Conservation (phyloP, 331 rosid genomes). For the Pyracantha coccinea region DNA sequence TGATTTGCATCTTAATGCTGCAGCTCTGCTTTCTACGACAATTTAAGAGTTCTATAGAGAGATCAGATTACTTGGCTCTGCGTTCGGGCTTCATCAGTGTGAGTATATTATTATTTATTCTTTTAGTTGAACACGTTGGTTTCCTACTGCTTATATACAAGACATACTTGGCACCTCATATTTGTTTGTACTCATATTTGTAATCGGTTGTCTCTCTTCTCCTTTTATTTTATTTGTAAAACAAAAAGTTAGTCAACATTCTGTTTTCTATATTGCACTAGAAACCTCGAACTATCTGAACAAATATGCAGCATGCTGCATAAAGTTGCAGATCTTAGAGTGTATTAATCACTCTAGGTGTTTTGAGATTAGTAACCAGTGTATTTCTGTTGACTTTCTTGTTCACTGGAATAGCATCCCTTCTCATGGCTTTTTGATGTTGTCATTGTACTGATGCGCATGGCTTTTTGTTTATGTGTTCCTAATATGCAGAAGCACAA, state of each 20-base stretch:
- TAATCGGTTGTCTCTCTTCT: no score
- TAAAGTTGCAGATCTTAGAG: background rate
- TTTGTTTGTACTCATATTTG: no score
- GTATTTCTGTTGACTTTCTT: background rate
- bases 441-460: conserved; percentile 1
- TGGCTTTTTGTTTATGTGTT: background rate
- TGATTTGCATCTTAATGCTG: conserved; percentile 27
- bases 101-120: conserved; percentile 22
- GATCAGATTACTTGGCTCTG: conserved; percentile 88
- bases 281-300: background rate
- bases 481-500: conserved; percentile 61
- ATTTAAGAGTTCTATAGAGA: conserved; percentile 72
- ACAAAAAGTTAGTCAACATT: no score
- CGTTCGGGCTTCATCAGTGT: conserved; percentile 91
- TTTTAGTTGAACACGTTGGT: background rate
- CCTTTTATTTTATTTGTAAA: no score
- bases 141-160: background rate
- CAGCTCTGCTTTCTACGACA: conserved; percentile 95
- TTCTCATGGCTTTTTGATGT: background rate
- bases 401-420: background rate
- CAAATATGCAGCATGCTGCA: background rate
- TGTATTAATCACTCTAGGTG: background rate
- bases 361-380: background rate
- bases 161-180: background rate
- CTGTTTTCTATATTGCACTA: background rate